Evolutionary conservation across 2,329 filamentous ascomycete species (phyloP).

Genomic region (Acrocalymma vagum): DNA sequence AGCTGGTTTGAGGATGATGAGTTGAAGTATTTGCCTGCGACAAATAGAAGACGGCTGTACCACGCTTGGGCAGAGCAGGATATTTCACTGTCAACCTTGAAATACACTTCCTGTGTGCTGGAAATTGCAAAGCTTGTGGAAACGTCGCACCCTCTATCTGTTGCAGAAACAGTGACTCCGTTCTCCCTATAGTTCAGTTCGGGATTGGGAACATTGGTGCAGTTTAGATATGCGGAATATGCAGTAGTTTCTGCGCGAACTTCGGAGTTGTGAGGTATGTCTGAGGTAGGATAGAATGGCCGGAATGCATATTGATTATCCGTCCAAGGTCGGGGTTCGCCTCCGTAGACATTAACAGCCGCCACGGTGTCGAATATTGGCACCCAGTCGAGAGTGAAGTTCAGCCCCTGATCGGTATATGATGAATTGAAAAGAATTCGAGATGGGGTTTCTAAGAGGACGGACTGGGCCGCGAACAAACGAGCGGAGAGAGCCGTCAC

Average conservation of each 20-base stretch:
- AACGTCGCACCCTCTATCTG: conserved; percentile 1
- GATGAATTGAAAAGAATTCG: conserved; percentile 1
- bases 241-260: not conserved
- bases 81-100: not conserved
- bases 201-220: not conserved
- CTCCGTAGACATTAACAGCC: not conserved
- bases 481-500: not conserved
- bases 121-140: not conserved
- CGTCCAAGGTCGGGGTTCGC: not conserved
- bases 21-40: not conserved
- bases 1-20: not conserved
- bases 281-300: not conserved
- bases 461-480: conserved; percentile 1
- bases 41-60: conserved; percentile 1
- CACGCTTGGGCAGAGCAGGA: not conserved
- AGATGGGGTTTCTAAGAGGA: not conserved
- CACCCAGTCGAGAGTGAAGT: not conserved
- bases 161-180: not conserved
- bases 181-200: too few species aligned
- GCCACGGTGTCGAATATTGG: not conserved
- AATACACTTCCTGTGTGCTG: not conserved
- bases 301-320: not conserved
- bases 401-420: not conserved
- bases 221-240: conserved; percentile 2
- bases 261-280: not conserved